Evolutionary conservation across 768 basidiomycete genomes (phyloP).

Genomic region (Lepiota venenata): DNA sequence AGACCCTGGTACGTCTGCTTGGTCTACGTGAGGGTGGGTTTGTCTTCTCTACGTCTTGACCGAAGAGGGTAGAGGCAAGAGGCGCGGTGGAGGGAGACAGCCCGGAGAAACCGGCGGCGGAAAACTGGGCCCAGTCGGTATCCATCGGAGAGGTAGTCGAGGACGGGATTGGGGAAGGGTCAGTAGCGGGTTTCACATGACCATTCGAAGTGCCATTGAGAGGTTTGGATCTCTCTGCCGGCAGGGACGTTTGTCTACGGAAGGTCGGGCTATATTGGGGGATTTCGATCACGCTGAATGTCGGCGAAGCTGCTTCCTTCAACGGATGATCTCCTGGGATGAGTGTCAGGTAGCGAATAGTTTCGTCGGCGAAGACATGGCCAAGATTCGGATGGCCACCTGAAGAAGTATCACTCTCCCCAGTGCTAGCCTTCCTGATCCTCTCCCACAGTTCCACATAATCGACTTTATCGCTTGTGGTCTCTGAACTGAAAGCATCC

Average conservation of each 20-base stretch:
- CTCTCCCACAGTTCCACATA: slow-evolving; percentile 49
- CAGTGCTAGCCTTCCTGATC: slow-evolving; percentile 41
- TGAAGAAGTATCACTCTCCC: slow-evolving; percentile 29
- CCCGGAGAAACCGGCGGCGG: slow-evolving; percentile 57
- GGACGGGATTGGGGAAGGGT: slow-evolving; percentile 26
- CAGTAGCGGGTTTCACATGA: slow-evolving; percentile 28
- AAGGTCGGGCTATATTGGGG: slow-evolving; percentile 15
- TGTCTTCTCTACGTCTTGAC: slow-evolving; percentile 53
- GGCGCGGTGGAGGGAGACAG: slow-evolving; percentile 33
- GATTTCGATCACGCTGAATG: slow-evolving; percentile 21
- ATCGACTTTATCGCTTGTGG: slow-evolving; percentile 28
- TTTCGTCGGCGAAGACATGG: slow-evolving; percentile 69
- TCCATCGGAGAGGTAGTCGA: slow-evolving; percentile 24
- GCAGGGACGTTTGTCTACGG: slow-evolving; percentile 29
- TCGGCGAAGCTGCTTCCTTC: slow-evolving; percentile 28
- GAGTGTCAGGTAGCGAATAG: slow-evolving; percentile 48
- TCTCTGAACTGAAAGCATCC: slow-evolving; percentile 51
- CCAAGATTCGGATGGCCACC: slow-evolving; percentile 24
- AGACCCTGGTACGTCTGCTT: slow-evolving; percentile 18
- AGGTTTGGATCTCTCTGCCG: slow-evolving; percentile 4
- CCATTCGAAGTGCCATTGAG: slow-evolving; percentile 18
- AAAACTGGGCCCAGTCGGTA: slow-evolving; percentile 69
- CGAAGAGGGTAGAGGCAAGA: slow-evolving; percentile 55
- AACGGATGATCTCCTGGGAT: slow-evolving; percentile 39
- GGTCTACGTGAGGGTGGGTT: slow-evolving; percentile 25